Base-by-base conservation (phyloP, 148 eudicot species). In the Cornus suecica region DNA sequence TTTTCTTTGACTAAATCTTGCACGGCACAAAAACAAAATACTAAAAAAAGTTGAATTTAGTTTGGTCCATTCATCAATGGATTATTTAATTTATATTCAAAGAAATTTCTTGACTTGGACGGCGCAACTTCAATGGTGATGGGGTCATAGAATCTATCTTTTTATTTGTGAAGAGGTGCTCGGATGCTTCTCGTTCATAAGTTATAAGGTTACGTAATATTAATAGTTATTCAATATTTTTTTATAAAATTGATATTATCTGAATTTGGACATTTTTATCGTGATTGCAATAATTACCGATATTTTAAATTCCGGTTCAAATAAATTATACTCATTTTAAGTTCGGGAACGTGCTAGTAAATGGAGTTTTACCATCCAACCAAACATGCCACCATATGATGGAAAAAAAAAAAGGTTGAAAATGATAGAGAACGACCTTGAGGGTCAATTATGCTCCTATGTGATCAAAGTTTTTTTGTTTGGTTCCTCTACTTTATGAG, bases 1-100 rank as follows among this genome's bases (percentile, higher is more conserved):
- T 23, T 61, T 73, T 62, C 48, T 34, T 73, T 73, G 68, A 63
- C 68, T 41, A 37, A 73, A 37, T 41, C 37, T 63, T 74, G 76
- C 58, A 27, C 69, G 76, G 76, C 76, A 4, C 68, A 7, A 1
- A 74, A 74, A 64, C 15, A 62, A 63, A 63, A 62, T 42, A 63
- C 58, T 34, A 3, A 31, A 37, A 63, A 25, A 63, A 26, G 75
- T 72, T 60, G 24, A 73, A 73, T 73, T 34, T 41, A 20, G 52
- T 72, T 32, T 42, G 45, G 67, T 73, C 67, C 67, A 61, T 73
- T 31, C 75, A 60, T 73, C 25, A 58, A 58, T 5, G 62, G 25
- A 58, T 58, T 58, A 58, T 58, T 4, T 58, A 1, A 58, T 58
- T 58, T 58, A 15, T 66, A 2, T 16, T n/a, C 7, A 11, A 0